Percentiles rank a stretch among this genome's conserved stretches.
Evolutionary conservation across 768 basidiomycete species (phyloP).

Genomic region (Macrolepiota albuminosa): DNA sequence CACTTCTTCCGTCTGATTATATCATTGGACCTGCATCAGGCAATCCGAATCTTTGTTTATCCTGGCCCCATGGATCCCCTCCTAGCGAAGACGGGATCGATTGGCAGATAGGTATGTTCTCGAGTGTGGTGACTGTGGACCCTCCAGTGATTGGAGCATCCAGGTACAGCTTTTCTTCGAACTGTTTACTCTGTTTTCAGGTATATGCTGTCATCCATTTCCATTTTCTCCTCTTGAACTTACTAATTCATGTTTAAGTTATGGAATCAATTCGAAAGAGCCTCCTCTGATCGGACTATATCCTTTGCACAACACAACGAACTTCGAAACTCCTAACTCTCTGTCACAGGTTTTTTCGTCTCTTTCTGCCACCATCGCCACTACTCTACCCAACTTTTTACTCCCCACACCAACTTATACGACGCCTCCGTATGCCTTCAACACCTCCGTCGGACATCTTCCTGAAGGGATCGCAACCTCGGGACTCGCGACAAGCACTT

Average conservation of each 20-base stretch:
- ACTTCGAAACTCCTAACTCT: constrained; percentile 32
- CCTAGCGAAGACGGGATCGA: constrained; percentile 74
- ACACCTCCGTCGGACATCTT: constrained; percentile 54
- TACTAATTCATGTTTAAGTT: constrained; percentile 35
- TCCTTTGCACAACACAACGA: constrained; percentile 44
- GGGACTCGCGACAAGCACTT: constrained; percentile 70
- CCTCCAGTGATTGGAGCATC: not conserved
- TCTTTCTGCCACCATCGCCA: constrained; percentile 57
- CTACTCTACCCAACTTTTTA: constrained; percentile 68
- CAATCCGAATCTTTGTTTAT: constrained; percentile 61
- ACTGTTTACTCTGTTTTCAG: constrained; percentile 80
- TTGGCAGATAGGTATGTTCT: constrained; percentile 69
- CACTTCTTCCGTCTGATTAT: constrained; percentile 71
- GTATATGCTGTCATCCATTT: constrained; percentile 28
- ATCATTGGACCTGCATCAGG: constrained; percentile 65
- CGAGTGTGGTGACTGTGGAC: not conserved
- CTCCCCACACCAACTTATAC: constrained; percentile 60
- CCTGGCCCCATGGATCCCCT: constrained; percentile 66
- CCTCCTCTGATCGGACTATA: constrained; percentile 79
- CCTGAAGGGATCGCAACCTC: constrained; percentile 52
- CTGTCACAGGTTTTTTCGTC: constrained; percentile 55
- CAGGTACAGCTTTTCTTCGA: constrained; percentile 63
- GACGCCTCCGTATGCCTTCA: constrained; percentile 64
- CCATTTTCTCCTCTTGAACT: not conserved
- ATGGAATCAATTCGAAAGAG: constrained; percentile 70